These are phyloP conservation scores for Tetrapyrgos nigripes DNA, from an alignment of 1,284 basidiomycete genomes.

Conservation along the genomic window DNA sequence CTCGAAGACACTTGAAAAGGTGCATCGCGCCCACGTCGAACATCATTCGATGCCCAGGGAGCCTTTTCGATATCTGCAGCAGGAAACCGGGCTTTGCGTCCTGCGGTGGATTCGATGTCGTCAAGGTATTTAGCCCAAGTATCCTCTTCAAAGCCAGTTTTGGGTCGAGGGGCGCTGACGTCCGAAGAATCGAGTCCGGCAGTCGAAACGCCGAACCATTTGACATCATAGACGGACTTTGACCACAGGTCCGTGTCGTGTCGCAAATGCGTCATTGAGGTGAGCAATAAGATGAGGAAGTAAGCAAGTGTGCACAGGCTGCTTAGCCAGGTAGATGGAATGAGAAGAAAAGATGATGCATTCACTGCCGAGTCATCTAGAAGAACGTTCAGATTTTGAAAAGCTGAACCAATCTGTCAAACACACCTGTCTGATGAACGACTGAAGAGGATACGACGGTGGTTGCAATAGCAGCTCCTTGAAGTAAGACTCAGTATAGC, in stretches of 20 bases:
- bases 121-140: constrained; percentile 35
- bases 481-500: neutral
- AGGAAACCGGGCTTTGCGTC: constrained; percentile 23
- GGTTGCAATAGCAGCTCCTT: constrained; percentile 54
- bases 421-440: constrained; percentile 47
- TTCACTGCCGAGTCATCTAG: constrained; percentile 53
- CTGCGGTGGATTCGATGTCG: constrained; percentile 35
- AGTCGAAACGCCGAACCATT: constrained; percentile 55
- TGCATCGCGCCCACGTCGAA: constrained; percentile 59
- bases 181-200: constrained; percentile 15
- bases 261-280: constrained; percentile 48
- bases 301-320: constrained; percentile 56
- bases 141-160: constrained; percentile 22
- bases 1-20: constrained; percentile 36
- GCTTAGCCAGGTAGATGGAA: constrained; percentile 61
- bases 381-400: constrained; percentile 1
- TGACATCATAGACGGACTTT: constrained; percentile 52
- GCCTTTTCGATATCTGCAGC: constrained; percentile 34
- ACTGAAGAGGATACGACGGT: constrained; percentile 47
- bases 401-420: constrained; percentile 9
- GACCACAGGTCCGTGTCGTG: constrained; percentile 56
- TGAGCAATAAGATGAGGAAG: constrained; percentile 56
- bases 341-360: constrained; percentile 57
- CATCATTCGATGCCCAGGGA: constrained; percentile 49
- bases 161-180: constrained; percentile 7